These are phyloP conservation scores for Myrmaecium sp. DNA, from an alignment of 2,329 filamentous ascomycete genomes.

Conservation along the genomic window DNA sequence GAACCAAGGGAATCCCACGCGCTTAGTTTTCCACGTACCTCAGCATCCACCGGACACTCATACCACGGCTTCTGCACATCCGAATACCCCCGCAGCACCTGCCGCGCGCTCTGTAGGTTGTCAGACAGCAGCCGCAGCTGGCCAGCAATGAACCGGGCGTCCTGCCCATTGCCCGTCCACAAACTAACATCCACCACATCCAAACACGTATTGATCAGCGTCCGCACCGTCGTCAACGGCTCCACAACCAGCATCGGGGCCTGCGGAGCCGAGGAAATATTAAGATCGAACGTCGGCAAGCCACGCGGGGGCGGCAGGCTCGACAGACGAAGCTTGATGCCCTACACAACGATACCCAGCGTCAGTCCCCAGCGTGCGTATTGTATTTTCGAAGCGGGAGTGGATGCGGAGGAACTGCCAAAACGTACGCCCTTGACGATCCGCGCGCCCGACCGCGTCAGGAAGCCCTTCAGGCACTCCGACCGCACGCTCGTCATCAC, in stretches of 20 bases:
- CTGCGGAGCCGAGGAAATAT: conserved; percentile 34
- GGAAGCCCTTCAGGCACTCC: conserved; percentile 79
- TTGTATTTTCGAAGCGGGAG: conserved; percentile 3
- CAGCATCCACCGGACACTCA: conserved; percentile 37
- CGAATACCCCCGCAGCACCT: conserved; percentile 38
- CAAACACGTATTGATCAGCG: conserved; percentile 66
- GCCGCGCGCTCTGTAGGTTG: conserved; percentile 43
- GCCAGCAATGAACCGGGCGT: conserved; percentile 39
- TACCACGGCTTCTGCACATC: conserved; percentile 37
- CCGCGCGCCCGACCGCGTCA: conserved; percentile 78
- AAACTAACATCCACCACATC: conserved; percentile 67
- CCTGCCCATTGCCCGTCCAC: conserved; percentile 49
- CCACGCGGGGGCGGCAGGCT: conserved; percentile 43
- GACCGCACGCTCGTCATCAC: conserved; percentile 76
- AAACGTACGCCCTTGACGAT: conserved; percentile 71
- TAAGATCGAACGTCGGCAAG: conserved; percentile 32
- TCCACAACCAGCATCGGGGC: conserved; percentile 45
- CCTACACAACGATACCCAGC: conserved; percentile 38
- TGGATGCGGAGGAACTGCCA: conserved; percentile 1
- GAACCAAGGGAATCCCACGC: background rate
- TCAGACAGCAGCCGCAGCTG: conserved; percentile 42
- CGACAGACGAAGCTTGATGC: conserved; percentile 59
- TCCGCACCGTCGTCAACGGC: conserved; percentile 54
- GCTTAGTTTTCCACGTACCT: conserved; percentile 26
- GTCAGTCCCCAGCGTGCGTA: conserved; percentile 1